These are phyloP conservation scores for Malus orientalis DNA, from an alignment of 306 rosid genomes.

Conservation along the genomic window DNA sequence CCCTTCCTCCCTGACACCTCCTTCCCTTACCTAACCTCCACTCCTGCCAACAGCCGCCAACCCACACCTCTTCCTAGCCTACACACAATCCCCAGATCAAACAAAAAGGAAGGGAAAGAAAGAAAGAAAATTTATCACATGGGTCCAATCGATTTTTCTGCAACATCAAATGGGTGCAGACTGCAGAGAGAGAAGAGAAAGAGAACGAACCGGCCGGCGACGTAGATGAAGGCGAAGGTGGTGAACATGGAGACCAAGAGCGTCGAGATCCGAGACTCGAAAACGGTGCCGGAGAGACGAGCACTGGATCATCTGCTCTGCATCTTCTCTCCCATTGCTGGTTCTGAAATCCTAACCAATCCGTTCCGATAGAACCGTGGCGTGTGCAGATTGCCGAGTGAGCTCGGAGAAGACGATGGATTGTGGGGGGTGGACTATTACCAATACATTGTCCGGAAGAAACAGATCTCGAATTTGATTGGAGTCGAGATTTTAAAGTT, in stretches of 20 bases:
- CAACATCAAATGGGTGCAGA: neutral
- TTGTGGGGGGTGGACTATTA: neutral
- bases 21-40: too few species aligned
- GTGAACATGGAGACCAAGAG: constrained; percentile 87
- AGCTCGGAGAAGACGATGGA: neutral
- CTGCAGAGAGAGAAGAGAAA: neutral
- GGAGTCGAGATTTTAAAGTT: neutral
- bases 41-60: too few species aligned
- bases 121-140: neutral
- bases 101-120: neutral
- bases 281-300: constrained; percentile 41
- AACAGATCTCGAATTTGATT: neutral
- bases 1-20: too few species aligned
- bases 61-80: constrained; percentile 27
- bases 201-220: constrained; percentile 76
- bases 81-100: neutral
- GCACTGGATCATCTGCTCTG: constrained; percentile 58
- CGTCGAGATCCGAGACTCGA: constrained; percentile 62
- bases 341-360: neutral
- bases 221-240: constrained; percentile 80
- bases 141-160: neutral
- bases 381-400: neutral
- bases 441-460: neutral
- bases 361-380: neutral
- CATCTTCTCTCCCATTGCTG: constrained; percentile 29